Evolutionary conservation across 1,139 yeast species (phyloP), one percentile per base, ranked within the genome.

Genomic region (Debaryomycetaceae sp.): DNA sequence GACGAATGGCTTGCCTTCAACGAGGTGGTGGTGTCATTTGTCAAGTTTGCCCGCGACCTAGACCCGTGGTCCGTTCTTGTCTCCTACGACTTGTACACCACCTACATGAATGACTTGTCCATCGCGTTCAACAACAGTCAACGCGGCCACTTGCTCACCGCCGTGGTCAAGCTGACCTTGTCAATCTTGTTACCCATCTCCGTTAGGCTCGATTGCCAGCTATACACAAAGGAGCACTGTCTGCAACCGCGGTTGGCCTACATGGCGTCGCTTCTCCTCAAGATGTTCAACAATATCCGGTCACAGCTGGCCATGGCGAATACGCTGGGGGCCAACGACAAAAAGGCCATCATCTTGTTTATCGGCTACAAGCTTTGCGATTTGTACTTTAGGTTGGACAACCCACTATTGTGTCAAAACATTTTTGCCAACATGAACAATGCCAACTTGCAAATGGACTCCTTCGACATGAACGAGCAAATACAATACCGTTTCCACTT

Each of bases 401-500:
- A 77, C 30, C 86, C 89, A 3, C 60, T 78, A 34, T 61, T 82
- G 9, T 83, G 93, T 50, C 75, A 83, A 19, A 83, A 82, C 46
- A 83, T 84, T 28, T 82, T 83, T 51, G 72, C 85, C 25, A 83
- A 83, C 48, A 74, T 83, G 61, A 79, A 76, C 42, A 77, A 78
- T 18, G 72, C 85, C 14, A 60, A 65, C 21, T 56, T 80, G 28
- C 52, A 49, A 25, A 66, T 78, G 41, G 45, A 57, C 2, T 45
- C 50, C 9, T 78, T 73, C 36, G 61, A 75, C 4, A 53, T 58
- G 27, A 55, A 74, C 2, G 78, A 79, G 39, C 75, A 74, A 34
- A 65, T 83, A 4, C 81, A 78, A 43, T 83, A 80, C 51, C 58
- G 91, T 32, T 84, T 66, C 49, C 74, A 78, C 45, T 61, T 83